Evolutionary conservation across 2,329 filamentous ascomycete species (phyloP).

Genomic region (Scedosporium dehoogii): DNA sequence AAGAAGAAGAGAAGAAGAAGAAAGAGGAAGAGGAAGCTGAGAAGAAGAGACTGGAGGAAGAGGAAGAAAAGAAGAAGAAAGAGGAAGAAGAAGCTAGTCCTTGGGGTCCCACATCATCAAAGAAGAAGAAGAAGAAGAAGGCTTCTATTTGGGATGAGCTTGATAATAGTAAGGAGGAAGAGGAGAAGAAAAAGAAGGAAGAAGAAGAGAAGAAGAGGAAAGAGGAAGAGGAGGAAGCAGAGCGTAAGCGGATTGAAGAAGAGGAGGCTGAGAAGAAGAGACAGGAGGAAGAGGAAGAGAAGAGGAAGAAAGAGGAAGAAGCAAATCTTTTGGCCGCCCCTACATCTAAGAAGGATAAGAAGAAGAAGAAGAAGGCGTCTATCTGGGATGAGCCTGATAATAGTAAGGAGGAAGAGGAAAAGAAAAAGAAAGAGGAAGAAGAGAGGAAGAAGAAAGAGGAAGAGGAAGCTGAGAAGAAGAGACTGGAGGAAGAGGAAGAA

Average conservation of each 20-base stretch:
- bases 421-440: no score
- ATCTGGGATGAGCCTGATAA: conserved; percentile 2
- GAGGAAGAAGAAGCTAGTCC: not conserved
- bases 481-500: no score
- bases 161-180: not conserved
- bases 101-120: conserved; percentile 21
- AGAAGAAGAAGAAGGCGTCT: conserved; percentile 8
- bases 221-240: not conserved
- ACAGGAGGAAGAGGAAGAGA: no score
- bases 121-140: conserved; percentile 11
- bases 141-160: conserved; percentile 2
- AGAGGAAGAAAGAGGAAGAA: conserved; percentile 8
- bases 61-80: no score
- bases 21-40: not conserved
- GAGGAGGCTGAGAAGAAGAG: conserved; percentile 6
- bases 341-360: conserved; percentile 20
- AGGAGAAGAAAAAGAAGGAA: conserved; percentile 4
- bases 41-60: no score
- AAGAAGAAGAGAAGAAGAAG: conserved; percentile 2
- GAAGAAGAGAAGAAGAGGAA: no score
- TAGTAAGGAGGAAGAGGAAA: conserved; percentile 8
- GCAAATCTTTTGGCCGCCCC: conserved; percentile 14
- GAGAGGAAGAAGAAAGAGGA: no score
- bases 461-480: no score
- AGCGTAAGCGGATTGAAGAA: conserved; percentile 2